Conservation (phyloP, 176 grass and related monocot genomes). For the Tuctoria greenei region DNA sequence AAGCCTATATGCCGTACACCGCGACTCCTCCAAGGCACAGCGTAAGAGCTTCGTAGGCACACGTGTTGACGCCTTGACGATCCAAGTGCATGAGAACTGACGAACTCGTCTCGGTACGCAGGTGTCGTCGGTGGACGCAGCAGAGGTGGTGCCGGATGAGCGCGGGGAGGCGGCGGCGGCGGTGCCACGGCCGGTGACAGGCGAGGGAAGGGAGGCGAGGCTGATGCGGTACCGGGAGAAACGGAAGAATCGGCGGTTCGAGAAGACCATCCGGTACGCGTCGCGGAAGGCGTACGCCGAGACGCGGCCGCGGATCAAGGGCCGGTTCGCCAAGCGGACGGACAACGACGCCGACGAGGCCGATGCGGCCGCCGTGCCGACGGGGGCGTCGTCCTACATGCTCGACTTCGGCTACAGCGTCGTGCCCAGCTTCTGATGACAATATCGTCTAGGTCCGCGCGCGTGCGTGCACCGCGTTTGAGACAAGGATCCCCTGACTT, state of each 20-base stretch:
- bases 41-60: not conserved
- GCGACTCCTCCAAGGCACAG: slow-evolving; percentile 27
- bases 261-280: slow-evolving; percentile 95
- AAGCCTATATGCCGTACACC: slow-evolving; percentile 44
- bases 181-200: slow-evolving; percentile 32
- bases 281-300: slow-evolving; percentile 94
- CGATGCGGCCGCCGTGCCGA: slow-evolving; percentile 40
- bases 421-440: slow-evolving; percentile 66
- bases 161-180: not conserved
- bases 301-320: slow-evolving; percentile 79
- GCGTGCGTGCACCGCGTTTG: not conserved
- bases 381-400: slow-evolving; percentile 49
- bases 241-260: slow-evolving; percentile 84
- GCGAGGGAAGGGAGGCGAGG: slow-evolving; percentile 58
- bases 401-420: slow-evolving; percentile 68
- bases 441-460: not conserved
- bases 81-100: not conserved
- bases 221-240: slow-evolving; percentile 96
- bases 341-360: slow-evolving; percentile 34
- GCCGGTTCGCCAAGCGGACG: slow-evolving; percentile 78
- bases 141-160: slow-evolving; percentile 54
- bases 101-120: not conserved
- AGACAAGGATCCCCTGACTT: no score
- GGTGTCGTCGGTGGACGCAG: slow-evolving; percentile 54
- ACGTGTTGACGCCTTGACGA: no score